phyloP scores from a whole-genome alignment of 441 rosid genomes.

The Populus hybrid region DNA sequence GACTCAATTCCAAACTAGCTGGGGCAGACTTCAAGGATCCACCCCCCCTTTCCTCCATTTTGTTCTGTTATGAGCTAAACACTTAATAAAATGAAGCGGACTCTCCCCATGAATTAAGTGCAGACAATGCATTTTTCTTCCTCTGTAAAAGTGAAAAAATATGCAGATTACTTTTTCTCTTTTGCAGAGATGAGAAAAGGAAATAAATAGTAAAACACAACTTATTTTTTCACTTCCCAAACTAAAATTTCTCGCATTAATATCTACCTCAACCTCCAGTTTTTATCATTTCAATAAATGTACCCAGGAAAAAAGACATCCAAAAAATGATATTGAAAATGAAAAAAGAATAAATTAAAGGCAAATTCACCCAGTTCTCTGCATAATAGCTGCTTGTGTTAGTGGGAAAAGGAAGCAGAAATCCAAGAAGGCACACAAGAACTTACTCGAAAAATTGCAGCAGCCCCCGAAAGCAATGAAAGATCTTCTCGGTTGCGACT shows the following conservation, averaged over 20 bases:
- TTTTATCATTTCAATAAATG: neutral
- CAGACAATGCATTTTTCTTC: neutral
- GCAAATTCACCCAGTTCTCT: neutral
- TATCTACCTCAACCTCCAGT: neutral
- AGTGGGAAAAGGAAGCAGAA: neutral
- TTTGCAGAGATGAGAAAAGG: no score
- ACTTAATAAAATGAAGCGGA: neutral
- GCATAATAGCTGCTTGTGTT: neutral
- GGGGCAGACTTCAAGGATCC: neutral
- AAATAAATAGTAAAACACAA: no score
- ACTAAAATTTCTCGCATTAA: neutral
- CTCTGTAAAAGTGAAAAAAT: neutral
- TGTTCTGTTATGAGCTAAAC: neutral
- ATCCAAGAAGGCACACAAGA: neutral
- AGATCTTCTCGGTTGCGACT: conserved; percentile 59
- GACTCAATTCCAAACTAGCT: neutral
- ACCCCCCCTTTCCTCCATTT: neutral
- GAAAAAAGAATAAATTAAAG: neutral
- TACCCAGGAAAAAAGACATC: neutral
- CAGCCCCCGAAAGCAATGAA: conserved; percentile 70
- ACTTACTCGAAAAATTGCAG: conserved; percentile 89
- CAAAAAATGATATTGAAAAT: neutral
- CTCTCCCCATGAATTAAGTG: neutral
- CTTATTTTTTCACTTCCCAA: neutral
- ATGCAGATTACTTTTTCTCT: neutral